These are phyloP conservation scores for Escovopsis sp. DNA, from an alignment of 2,329 filamentous ascomycete genomes.

Conservation along the genomic window DNA sequence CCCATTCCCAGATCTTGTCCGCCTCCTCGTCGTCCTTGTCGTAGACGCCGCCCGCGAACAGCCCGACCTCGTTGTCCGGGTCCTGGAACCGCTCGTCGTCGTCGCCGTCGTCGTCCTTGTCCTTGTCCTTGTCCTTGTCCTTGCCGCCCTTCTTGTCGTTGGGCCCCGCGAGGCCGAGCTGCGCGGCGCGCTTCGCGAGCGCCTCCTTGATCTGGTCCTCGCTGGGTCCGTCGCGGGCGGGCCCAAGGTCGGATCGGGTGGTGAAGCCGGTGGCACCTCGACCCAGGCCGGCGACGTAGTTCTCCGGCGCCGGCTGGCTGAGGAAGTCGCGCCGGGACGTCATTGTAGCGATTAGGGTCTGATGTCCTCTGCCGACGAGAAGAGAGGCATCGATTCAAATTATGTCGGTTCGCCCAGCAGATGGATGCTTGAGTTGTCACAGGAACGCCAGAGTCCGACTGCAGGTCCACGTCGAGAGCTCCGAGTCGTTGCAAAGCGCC, in stretches of 20 bases:
- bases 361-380: too few species aligned
- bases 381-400: too few species aligned
- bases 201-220: conserved; percentile 98
- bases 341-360: conserved; percentile 23
- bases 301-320: conserved; percentile 70
- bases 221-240: conserved; percentile 84
- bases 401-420: conserved; percentile 1
- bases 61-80: conserved; percentile 88
- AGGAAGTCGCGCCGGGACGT: conserved; percentile 67
- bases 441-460: too few species aligned
- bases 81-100: conserved; percentile 81
- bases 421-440: too few species aligned
- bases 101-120: conserved; percentile 44
- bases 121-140: conserved; percentile 56
- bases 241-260: conserved; percentile 89
- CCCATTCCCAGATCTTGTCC: conserved; percentile 85
- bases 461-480: too few species aligned
- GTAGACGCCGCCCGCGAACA: conserved; percentile 91
- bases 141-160: conserved; percentile 17
- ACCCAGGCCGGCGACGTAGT: conserved; percentile 90
- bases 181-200: conserved; percentile 81
- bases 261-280: conserved; percentile 97
- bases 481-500: too few species aligned
- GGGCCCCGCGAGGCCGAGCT: conserved; percentile 46
- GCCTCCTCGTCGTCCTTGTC: conserved; percentile 97